These are phyloP conservation scores for Rhodotorula sp. DNA, from an alignment of 1,284 basidiomycete species.

Conservation along the genomic window DNA sequence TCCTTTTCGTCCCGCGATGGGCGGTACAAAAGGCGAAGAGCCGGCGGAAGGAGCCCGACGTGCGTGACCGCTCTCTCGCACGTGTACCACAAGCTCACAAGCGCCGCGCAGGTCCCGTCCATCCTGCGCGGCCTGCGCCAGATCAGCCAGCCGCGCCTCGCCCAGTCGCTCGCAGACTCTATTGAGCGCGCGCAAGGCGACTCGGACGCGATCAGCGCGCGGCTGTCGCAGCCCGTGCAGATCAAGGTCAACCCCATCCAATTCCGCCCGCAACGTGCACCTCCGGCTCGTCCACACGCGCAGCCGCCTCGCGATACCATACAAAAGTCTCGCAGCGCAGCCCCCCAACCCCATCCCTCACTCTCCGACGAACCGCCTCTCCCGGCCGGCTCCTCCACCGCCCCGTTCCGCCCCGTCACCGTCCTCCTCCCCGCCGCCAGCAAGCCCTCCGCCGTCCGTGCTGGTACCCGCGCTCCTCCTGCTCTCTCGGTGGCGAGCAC, in stretches of 20 bases:
- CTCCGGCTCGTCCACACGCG: too few species aligned
- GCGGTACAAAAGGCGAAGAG: neutral
- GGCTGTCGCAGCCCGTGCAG: constrained; percentile 18
- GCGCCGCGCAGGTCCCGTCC: constrained; percentile 17
- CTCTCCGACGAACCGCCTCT: neutral
- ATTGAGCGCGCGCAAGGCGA: constrained; percentile 20
- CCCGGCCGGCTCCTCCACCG: constrained; percentile 15
- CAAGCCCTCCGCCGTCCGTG: neutral
- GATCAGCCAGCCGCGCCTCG: constrained; percentile 13
- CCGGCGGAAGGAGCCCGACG: neutral
- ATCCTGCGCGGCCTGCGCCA: constrained; percentile 31
- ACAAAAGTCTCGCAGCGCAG: neutral
- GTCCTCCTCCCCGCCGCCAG: neutral
- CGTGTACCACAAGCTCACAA: too few species aligned
- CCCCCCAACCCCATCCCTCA: neutral
- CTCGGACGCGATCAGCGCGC: constrained; percentile 15
- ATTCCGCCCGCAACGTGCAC: neutral
- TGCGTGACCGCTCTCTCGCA: neutral
- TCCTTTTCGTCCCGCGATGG: constrained; percentile 17
- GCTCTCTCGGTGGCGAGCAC: neutral
- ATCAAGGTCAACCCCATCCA: neutral
- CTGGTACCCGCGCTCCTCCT: neutral
- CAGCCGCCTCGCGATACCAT: neutral
- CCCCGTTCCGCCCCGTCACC: constrained; percentile 26
- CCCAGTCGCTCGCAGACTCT: constrained; percentile 21